Base-by-base conservation (phyloP, 192 early-diverging fungal genomes). In the Rhizophagus sp. region DNA sequence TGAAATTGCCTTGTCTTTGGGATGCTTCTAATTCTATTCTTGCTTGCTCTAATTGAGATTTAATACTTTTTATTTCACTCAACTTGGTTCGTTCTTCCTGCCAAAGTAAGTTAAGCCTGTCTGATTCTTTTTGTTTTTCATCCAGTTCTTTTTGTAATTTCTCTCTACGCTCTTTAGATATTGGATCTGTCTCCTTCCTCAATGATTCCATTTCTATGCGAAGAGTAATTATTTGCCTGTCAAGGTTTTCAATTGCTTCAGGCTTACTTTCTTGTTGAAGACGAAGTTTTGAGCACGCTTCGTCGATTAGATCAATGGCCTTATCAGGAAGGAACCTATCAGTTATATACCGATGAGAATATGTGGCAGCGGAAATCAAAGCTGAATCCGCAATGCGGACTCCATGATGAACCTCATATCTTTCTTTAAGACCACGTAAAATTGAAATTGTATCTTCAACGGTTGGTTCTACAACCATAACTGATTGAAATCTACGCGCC, bases 261-360 rank as follows among this genome's bases (percentile, higher is more conserved):
- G 94, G 93, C 76, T 94, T 93, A 84, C 91, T 92, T 79, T 94
- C 93, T 76, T 94, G 92, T 78, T 95, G 92, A 10, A 92, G 85
- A 70, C 92, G 82, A 69, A 95, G 85, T 80, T 92, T 93, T 36
- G 91, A 91, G 68, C 94, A 95, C 2, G 94, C 93, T 83, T 95
- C 94, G 70, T 95, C 94, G 7, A 95, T 86, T 30, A 95, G 79
- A 82, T 95, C 94, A 69, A 95, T 95, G 19, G 94, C 94, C 69
- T 94, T 94, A 84, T 95, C 94, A 1, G 94, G 94, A 62, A 94
- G 81, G 79, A 91, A 93, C 2, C 92, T 85, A 30, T 90, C 87
- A 2, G 91, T 90, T 47, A 95, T 90, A 75, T 94, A 95, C 52
- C 94, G 90, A 76, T 95, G 90, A 12, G 91, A 89, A 64, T 92